These are phyloP conservation scores for Tricholoma matsutake DNA, from an alignment of 768 basidiomycete species.

Conservation along the genomic window DNA sequence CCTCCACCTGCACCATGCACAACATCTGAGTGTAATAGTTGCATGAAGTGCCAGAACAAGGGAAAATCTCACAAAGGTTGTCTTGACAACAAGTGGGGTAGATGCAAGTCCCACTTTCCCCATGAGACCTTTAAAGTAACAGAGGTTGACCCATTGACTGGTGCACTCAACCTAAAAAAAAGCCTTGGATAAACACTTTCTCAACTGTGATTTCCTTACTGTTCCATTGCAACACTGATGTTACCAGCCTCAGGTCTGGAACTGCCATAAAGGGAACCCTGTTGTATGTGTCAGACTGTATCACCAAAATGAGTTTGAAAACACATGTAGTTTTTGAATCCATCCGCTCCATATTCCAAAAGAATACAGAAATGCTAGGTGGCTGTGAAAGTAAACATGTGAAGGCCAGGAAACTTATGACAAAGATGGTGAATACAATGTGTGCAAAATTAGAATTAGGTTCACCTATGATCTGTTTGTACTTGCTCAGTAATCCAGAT, in stretches of 20 bases:
- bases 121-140: slow-evolving; percentile 18
- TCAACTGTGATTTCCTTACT: slow-evolving; percentile 31
- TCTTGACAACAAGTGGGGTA: slow-evolving; percentile 23
- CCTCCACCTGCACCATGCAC: slow-evolving; percentile 17
- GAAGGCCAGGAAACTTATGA: slow-evolving; percentile 29
- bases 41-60: slow-evolving; percentile 15
- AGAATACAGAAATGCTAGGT: slow-evolving; percentile 20
- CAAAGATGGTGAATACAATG: slow-evolving; percentile 35
- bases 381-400: slow-evolving; percentile 11
- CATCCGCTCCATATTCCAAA: slow-evolving; percentile 22
- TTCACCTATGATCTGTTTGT: slow-evolving; percentile 33
- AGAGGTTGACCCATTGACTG: slow-evolving; percentile 24
- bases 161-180: slow-evolving; percentile 26
- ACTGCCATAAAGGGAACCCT: slow-evolving; percentile 38
- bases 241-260: slow-evolving; percentile 33
- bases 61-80: slow-evolving; percentile 18
- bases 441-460: slow-evolving; percentile 35
- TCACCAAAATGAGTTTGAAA: slow-evolving; percentile 39
- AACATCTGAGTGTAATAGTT: slow-evolving; percentile 6
- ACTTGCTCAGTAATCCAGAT: slow-evolving; percentile 34
- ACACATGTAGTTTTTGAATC: slow-evolving; percentile 36
- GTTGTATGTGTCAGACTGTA: slow-evolving; percentile 40
- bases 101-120: slow-evolving; percentile 37
- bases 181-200: slow-evolving; percentile 37
- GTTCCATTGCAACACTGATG: slow-evolving; percentile 36